A percentile compares a stretch with the other conserved stretches of the same genome.
phyloP scores from a whole-genome alignment of 2,329 filamentous ascomycete genomes.

The Claviceps capensis region DNA sequence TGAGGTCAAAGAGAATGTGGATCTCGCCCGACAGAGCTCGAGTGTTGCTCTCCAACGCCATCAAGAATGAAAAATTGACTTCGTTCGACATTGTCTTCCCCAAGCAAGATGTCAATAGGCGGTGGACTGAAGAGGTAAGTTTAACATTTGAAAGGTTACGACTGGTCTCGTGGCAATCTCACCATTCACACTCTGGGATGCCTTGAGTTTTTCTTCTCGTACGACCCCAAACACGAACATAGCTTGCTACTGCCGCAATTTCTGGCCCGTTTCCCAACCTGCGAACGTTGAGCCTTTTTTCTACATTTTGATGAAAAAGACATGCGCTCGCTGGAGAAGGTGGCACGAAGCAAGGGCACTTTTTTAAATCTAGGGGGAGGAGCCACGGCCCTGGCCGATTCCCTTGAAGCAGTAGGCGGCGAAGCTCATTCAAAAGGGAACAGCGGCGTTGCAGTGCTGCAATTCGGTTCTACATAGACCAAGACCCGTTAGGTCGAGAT shows the following conservation, averaged over 20 bases:
- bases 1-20: conserved; percentile 15
- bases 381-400: conserved; percentile 19
- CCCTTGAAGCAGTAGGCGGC: neutral
- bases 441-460: too few relatives aligned
- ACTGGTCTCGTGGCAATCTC: conserved; percentile 22
- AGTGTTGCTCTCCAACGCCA: conserved; percentile 12
- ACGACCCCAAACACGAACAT: conserved; percentile 14
- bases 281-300: conserved; percentile 21
- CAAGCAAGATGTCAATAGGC: neutral
- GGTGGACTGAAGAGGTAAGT: conserved; percentile 12
- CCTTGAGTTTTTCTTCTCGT: conserved; percentile 21
- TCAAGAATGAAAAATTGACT: conserved; percentile 17
- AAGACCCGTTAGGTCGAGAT: too few relatives aligned
- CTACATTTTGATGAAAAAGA: conserved; percentile 15
- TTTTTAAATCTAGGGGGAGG: conserved; percentile 17
- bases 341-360: conserved; percentile 13
- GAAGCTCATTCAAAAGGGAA: too few relatives aligned
- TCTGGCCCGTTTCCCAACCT: conserved; percentile 22
- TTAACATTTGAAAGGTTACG: conserved; percentile 19
- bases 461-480: too few relatives aligned
- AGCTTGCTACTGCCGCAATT: conserved; percentile 21
- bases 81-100: conserved; percentile 25
- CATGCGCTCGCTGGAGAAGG: conserved; percentile 11
- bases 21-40: conserved; percentile 13
- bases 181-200: conserved; percentile 22